phyloP scores from a whole-genome alignment of 306 rosid genomes.

The Carpinus fangiana region DNA sequence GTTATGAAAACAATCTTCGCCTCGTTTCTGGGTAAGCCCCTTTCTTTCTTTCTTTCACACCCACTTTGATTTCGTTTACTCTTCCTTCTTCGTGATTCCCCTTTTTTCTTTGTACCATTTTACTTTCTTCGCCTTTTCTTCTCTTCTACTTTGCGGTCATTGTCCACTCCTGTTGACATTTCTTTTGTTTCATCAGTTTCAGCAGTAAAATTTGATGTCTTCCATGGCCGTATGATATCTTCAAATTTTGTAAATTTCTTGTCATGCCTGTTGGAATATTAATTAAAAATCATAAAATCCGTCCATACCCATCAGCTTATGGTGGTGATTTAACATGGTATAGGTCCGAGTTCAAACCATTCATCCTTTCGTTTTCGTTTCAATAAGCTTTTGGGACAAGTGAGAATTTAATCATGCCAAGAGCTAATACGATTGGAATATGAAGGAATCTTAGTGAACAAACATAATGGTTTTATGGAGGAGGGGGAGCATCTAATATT shows the following conservation, averaged over 20 bases:
- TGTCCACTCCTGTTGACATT: no score
- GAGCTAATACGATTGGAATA: not conserved
- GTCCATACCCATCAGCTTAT: no score
- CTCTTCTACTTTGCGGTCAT: not conserved
- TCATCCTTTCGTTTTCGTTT: no score
- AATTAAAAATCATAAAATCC: no score
- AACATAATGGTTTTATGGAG: conserved; percentile 26
- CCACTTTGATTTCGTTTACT: not conserved
- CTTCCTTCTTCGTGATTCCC: conserved; percentile 7
- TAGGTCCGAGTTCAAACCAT: no score
- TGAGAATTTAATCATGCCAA: no score
- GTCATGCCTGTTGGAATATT: not conserved
- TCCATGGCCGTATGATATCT: not conserved
- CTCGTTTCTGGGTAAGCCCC: conserved; percentile 82
- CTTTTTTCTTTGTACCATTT: conserved; percentile 11
- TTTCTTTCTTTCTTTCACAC: not conserved
- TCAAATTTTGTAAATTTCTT: not conserved
- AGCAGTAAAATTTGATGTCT: no score
- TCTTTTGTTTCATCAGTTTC: no score
- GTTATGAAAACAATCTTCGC: conserved; percentile 67
- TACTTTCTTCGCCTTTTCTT: not conserved
- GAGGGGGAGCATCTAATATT: conserved; percentile 27
- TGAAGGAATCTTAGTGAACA: not conserved
- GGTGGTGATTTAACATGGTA: no score
- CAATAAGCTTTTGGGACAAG: no score